Conservation (phyloP, 495 filamentous ascomycete genomes). For the Cenococcum geophilum region DNA sequence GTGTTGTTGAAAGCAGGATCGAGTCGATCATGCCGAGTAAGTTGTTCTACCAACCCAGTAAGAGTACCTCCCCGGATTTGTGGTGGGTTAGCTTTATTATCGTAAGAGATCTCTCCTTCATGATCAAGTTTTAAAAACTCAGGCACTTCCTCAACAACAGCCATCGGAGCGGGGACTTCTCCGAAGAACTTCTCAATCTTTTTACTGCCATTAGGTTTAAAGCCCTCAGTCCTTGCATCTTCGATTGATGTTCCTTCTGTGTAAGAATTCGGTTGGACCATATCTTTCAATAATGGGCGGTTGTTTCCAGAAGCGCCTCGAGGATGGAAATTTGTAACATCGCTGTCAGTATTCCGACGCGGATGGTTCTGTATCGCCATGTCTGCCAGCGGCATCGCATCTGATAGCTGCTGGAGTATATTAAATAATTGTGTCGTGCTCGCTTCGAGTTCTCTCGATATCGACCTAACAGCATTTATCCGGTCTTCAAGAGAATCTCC, state of each 20-base stretch:
- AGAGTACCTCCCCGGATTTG: constrained; percentile 82
- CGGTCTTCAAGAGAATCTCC: constrained; percentile 88
- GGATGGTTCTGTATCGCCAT: constrained; percentile 42
- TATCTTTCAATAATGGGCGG: constrained; percentile 32
- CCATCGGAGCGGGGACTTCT: constrained; percentile 57
- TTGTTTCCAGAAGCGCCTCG: constrained; percentile 24
- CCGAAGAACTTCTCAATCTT: constrained; percentile 89
- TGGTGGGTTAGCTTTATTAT: constrained; percentile 65
- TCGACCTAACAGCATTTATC: constrained; percentile 66
- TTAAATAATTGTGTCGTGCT: constrained; percentile 82
- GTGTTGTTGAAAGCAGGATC: constrained; percentile 97
- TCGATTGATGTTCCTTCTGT: constrained; percentile 56
- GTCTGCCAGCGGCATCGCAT: constrained; percentile 57
- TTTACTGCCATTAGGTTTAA: constrained; percentile 59
- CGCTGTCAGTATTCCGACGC: constrained; percentile 25
- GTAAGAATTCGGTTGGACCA: constrained; percentile 57
- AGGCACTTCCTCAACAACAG: constrained; percentile 63
- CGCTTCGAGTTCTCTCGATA: constrained; percentile 73
- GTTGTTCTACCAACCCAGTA: constrained; percentile 85
- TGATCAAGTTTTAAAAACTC: constrained; percentile 82
- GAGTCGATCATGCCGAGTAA: constrained; percentile 90
- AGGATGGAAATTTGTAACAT: constrained; percentile 13
- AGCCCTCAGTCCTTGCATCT: constrained; percentile 44
- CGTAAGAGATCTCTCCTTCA: constrained; percentile 84
- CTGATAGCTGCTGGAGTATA: constrained; percentile 77